Conservation (phyloP, 768 basidiomycete species). For the Mycena polygramma region DNA sequence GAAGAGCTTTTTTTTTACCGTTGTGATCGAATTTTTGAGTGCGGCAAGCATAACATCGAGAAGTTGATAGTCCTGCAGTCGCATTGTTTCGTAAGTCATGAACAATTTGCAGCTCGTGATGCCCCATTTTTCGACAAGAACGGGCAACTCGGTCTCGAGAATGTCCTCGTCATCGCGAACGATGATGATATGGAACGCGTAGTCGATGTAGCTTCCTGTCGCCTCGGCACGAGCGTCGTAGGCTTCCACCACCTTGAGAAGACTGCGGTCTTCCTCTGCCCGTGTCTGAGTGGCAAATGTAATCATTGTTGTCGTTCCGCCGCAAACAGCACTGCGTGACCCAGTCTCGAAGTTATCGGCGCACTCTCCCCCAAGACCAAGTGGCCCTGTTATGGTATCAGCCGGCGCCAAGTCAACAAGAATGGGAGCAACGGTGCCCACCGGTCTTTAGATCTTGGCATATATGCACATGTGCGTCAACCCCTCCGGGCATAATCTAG, state of each 20-base stretch:
- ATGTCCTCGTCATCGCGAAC: slow-evolving; percentile 20
- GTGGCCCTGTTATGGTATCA: background rate
- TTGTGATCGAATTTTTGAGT: slow-evolving; percentile 14
- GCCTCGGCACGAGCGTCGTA: slow-evolving; percentile 15
- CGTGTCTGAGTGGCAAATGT: slow-evolving; percentile 16
- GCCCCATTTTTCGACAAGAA: slow-evolving; percentile 23
- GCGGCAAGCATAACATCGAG: slow-evolving; percentile 24
- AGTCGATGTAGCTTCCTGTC: slow-evolving; percentile 24
- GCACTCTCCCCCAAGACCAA: slow-evolving; percentile 15
- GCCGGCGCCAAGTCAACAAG: background rate
- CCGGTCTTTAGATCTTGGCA: slow-evolving; percentile 20
- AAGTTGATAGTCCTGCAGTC: slow-evolving; percentile 21
- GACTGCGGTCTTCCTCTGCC: slow-evolving; percentile 19
- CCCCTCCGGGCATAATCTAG: slow-evolving; percentile 23
- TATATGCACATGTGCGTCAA: slow-evolving; percentile 15
- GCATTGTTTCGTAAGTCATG: slow-evolving; percentile 24
- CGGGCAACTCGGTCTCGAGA: slow-evolving; percentile 12
- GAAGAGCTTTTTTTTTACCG: background rate
- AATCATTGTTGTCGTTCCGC: slow-evolving; percentile 18
- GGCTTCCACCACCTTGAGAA: slow-evolving; percentile 22
- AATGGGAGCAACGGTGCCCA: background rate
- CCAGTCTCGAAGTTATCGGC: slow-evolving; percentile 22
- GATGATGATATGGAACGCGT: slow-evolving; percentile 23
- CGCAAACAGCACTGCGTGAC: slow-evolving; percentile 18
- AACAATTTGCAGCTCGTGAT: slow-evolving; percentile 24